Percentiles rank a stretch among this genome's conserved stretches.
Evolutionary conservation across 1,284 basidiomycete species (phyloP).

Genomic region (Heterobasidion irregulare): DNA sequence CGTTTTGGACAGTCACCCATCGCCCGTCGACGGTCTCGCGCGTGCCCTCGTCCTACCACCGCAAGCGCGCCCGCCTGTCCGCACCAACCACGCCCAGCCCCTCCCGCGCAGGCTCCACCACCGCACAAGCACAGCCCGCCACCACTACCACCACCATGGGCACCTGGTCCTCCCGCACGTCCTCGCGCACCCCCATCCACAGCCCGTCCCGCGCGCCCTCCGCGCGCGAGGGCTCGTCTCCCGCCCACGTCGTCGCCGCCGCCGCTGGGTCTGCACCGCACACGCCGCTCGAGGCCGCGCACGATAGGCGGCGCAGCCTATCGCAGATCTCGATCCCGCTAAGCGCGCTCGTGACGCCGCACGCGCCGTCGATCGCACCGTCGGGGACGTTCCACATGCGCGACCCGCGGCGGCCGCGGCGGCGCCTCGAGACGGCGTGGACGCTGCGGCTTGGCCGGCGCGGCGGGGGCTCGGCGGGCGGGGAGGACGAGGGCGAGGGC

Average conservation of each 20-base stretch:
- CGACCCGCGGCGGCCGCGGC: conserved; percentile 60
- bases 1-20: neutral
- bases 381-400: conserved; percentile 67
- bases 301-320: conserved; percentile 34
- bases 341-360: conserved; percentile 65
- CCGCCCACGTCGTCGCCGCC: conserved; percentile 12
- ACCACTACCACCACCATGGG: conserved; percentile 31
- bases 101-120: conserved; percentile 18
- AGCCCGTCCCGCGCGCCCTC: conserved; percentile 17
- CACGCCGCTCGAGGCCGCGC: conserved; percentile 14
- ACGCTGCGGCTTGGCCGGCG: conserved; percentile 33
- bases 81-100: conserved; percentile 25
- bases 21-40: conserved; percentile 13
- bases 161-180: conserved; percentile 48
- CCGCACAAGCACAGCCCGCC: conserved; percentile 10
- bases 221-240: conserved; percentile 27
- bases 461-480: conserved; percentile 17
- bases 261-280: conserved; percentile 4
- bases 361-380: conserved; percentile 55
- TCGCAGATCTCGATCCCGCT: conserved; percentile 68
- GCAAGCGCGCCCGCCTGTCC: conserved; percentile 59
- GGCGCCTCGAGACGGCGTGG: conserved; percentile 52
- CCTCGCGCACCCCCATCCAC: conserved; percentile 26
- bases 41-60: conserved; percentile 56
- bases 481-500: conserved; percentile 54